A percentile compares a stretch with the other conserved stretches of the same genome.
Conservation (phyloP, 2,329 filamentous ascomycete genomes). For the Microcera coccophila region DNA sequence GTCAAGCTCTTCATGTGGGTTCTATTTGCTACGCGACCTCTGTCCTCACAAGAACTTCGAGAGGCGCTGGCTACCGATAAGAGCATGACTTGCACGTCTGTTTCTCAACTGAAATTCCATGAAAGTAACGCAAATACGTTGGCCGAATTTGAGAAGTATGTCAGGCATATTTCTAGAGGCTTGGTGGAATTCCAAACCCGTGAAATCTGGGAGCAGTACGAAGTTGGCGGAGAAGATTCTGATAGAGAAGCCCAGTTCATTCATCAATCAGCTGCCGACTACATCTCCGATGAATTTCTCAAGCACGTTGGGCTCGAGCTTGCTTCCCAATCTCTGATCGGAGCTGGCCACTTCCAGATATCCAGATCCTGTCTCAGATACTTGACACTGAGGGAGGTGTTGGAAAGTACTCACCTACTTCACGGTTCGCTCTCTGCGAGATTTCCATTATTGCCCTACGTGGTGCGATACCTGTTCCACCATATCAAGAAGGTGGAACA, state of each 20-base stretch:
- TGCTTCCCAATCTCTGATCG: not conserved
- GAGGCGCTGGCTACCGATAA: conserved; percentile 3
- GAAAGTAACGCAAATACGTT: not conserved
- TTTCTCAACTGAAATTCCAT: not conserved
- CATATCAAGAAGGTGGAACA: not conserved
- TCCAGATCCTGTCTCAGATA: conserved; percentile 2
- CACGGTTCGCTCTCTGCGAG: not conserved
- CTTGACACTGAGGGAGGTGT: not conserved
- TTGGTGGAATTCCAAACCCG: conserved; percentile 5
- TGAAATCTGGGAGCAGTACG: conserved; percentile 4
- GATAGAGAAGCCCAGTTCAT: conserved; percentile 4
- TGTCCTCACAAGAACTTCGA: conserved; percentile 6
- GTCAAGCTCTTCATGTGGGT: conserved; percentile 3
- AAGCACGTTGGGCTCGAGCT: not conserved
- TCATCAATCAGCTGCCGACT: conserved; percentile 1
- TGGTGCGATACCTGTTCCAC: not conserved
- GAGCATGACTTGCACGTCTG: not conserved
- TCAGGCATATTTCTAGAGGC: conserved; percentile 1
- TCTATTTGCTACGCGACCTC: conserved; percentile 2
- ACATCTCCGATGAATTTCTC: not conserved
- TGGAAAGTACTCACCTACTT: not conserved
- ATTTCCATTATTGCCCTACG: not conserved
- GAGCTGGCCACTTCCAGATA: not conserved
- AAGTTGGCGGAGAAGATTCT: conserved; percentile 1
- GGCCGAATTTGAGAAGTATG: conserved; percentile 1